phyloP scores from a whole-genome alignment of 495 filamentous ascomycete genomes.

The Talaromyces thailandensis region DNA sequence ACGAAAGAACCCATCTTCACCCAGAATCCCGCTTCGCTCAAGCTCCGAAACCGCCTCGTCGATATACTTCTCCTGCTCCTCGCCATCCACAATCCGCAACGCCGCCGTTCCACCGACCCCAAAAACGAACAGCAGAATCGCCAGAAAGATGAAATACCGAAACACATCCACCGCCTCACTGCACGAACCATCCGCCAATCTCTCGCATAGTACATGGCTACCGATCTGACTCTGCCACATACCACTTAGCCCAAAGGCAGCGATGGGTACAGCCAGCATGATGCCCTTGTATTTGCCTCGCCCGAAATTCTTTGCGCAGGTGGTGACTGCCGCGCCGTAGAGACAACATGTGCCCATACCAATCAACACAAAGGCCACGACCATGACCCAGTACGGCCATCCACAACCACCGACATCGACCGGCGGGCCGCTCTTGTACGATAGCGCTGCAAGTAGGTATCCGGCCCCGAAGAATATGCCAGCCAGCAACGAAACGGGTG shows the following conservation, averaged over 20 bases:
- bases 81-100: constrained; percentile 58
- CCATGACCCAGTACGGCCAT: constrained; percentile 74
- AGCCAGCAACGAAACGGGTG: constrained; percentile 62
- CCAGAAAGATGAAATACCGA: constrained; percentile 76
- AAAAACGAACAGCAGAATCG: constrained; percentile 51
- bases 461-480: constrained; percentile 66
- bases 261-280: constrained; percentile 84
- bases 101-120: constrained; percentile 68
- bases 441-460: constrained; percentile 73
- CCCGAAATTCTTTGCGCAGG: constrained; percentile 96
- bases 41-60: constrained; percentile 80
- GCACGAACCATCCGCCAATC: constrained; percentile 44
- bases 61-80: constrained; percentile 57
- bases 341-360: constrained; percentile 77
- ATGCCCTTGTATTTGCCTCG: constrained; percentile 78
- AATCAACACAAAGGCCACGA: constrained; percentile 69
- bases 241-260: constrained; percentile 82
- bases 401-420: constrained; percentile 46
- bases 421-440: constrained; percentile 58
- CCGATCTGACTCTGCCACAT: constrained; percentile 93
- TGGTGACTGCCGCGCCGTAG: constrained; percentile 82
- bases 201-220: constrained; percentile 65
- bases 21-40: constrained; percentile 75
- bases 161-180: constrained; percentile 77
- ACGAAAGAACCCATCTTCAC: constrained; percentile 56